These are phyloP conservation scores for Serendipita sp. DNA, from an alignment of 768 basidiomycete genomes.

Conservation along the genomic window DNA sequence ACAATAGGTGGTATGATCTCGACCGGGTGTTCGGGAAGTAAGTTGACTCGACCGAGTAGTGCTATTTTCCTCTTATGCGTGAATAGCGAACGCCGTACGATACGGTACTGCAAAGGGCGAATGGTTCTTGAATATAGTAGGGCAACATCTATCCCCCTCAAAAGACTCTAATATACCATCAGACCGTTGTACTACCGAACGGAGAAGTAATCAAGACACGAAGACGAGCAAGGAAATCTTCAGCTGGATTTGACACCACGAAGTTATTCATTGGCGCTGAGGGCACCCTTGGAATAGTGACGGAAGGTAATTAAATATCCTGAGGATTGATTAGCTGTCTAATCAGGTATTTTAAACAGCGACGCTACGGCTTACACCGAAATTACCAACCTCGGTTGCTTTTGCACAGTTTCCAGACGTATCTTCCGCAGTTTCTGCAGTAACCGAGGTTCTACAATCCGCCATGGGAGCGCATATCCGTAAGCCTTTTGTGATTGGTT, in stretches of 20 bases:
- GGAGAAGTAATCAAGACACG: slow-evolving; percentile 88
- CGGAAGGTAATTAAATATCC: slow-evolving; percentile 38
- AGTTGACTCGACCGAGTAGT: slow-evolving; percentile 13
- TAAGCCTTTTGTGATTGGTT: slow-evolving; percentile 22
- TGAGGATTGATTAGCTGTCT: background rate
- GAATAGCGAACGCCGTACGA: slow-evolving; percentile 54
- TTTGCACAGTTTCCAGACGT: slow-evolving; percentile 69
- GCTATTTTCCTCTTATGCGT: background rate
- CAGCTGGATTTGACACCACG: slow-evolving; percentile 73
- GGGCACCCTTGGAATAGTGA: slow-evolving; percentile 71
- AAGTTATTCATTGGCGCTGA: slow-evolving; percentile 78
- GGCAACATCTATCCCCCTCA: slow-evolving; percentile 13
- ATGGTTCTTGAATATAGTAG: slow-evolving; percentile 75
- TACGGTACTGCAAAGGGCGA: slow-evolving; percentile 83
- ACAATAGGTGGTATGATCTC: slow-evolving; percentile 78
- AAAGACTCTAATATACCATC: background rate
- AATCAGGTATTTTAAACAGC: slow-evolving; percentile 23
- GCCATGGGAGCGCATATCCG: slow-evolving; percentile 58
- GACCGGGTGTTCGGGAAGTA: slow-evolving; percentile 75
- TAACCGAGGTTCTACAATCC: slow-evolving; percentile 50
- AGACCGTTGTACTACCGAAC: slow-evolving; percentile 80
- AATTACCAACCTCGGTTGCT: slow-evolving; percentile 69
- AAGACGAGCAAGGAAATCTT: slow-evolving; percentile 58
- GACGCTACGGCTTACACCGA: slow-evolving; percentile 64
- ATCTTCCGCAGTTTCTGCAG: slow-evolving; percentile 54